A percentile compares a stretch with the other conserved stretches of the same genome.
These are phyloP conservation scores for Xerocomellus amylosporus DNA, from an alignment of 768 basidiomycete genomes.

Conservation along the genomic window DNA sequence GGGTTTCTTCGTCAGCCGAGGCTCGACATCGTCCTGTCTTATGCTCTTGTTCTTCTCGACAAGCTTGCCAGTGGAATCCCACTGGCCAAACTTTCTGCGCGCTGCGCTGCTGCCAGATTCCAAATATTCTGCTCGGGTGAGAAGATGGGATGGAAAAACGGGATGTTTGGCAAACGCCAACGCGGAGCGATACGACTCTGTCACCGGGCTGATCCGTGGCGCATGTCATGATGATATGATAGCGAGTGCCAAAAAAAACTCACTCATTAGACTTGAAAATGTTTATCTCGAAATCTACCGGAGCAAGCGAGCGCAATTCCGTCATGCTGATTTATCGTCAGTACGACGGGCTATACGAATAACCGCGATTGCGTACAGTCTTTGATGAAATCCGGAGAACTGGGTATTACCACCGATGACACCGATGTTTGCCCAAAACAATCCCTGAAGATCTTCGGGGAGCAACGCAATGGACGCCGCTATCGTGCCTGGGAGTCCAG, in stretches of 20 bases:
- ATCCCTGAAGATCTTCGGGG: slow-evolving; percentile 77
- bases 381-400: slow-evolving; percentile 66
- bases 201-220: slow-evolving; percentile 51
- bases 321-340: slow-evolving; percentile 46
- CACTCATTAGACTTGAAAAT: slow-evolving; percentile 76
- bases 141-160: slow-evolving; percentile 49
- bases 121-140: slow-evolving; percentile 80
- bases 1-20: slow-evolving; percentile 26
- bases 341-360: slow-evolving; percentile 13
- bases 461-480: slow-evolving; percentile 72
- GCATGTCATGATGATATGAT: slow-evolving; percentile 13
- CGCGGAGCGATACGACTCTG: slow-evolving; percentile 63
- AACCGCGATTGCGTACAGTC: slow-evolving; percentile 59
- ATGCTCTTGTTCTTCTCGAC: slow-evolving; percentile 24
- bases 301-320: slow-evolving; percentile 79
- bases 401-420: slow-evolving; percentile 81
- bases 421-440: slow-evolving; percentile 96
- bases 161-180: slow-evolving; percentile 53
- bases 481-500: slow-evolving; percentile 74
- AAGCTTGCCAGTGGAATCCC: slow-evolving; percentile 38
- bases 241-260: slow-evolving; percentile 32
- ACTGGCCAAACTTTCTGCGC: slow-evolving; percentile 69
- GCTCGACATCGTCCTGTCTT: slow-evolving; percentile 23
- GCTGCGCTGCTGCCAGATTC: slow-evolving; percentile 78
- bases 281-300: slow-evolving; percentile 72